Percentiles rank a stretch among this genome's conserved stretches.
Evolutionary conservation across 108 stramenopile species (phyloP).

Genomic region (Fistulifera pelliculosa): DNA sequence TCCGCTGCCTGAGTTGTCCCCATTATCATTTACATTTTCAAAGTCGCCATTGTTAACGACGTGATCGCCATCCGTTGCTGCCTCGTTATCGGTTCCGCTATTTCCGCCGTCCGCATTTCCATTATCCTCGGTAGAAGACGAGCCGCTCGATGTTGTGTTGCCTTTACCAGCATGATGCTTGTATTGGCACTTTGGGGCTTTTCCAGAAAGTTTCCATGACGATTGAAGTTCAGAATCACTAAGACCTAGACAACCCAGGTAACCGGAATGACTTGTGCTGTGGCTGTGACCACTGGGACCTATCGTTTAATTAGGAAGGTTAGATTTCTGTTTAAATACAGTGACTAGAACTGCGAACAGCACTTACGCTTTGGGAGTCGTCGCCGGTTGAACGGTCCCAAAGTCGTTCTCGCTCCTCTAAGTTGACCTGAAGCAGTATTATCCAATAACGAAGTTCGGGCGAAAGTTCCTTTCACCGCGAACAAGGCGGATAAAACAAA

Average conservation of each 20-base stretch:
- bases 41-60: background rate
- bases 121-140: slow-evolving; percentile 3
- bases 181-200: slow-evolving; percentile 41
- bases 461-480: too few species aligned
- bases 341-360: too few species aligned
- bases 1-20: slow-evolving; percentile 4
- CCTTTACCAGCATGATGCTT: slow-evolving; percentile 12
- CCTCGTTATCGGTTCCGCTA: slow-evolving; percentile 1
- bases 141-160: slow-evolving; percentile 3
- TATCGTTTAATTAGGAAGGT: too few species aligned
- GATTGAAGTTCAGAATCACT: slow-evolving; percentile 12
- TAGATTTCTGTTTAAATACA: too few species aligned
- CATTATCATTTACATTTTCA: slow-evolving; percentile 7
- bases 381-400: too few species aligned
- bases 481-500: too few species aligned
- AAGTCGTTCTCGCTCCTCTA: too few species aligned
- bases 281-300: too few species aligned
- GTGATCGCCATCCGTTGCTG: background rate
- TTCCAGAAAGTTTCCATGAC: slow-evolving; percentile 30
- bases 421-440: too few species aligned
- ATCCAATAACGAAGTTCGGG: too few species aligned
- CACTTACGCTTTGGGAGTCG: too few species aligned
- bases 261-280: background rate
- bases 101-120: background rate
- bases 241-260: slow-evolving; percentile 24